These are phyloP conservation scores for Gloeopeniophorella convolvens DNA, from an alignment of 768 basidiomycete genomes.

Conservation along the genomic window DNA sequence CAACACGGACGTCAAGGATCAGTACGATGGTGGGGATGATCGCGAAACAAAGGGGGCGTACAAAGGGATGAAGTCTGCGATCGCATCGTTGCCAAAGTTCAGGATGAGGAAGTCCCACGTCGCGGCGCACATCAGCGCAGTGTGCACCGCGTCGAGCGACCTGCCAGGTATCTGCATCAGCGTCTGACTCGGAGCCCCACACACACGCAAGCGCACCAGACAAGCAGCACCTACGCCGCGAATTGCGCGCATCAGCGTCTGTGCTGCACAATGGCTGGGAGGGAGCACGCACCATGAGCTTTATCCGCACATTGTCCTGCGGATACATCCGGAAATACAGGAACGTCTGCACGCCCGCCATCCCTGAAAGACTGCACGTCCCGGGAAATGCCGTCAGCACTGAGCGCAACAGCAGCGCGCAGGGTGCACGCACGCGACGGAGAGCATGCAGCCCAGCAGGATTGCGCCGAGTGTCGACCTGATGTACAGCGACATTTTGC, in stretches of 20 bases:
- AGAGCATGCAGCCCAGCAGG: constrained; percentile 3
- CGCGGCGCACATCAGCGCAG: constrained; percentile 5
- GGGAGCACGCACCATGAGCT: not conserved
- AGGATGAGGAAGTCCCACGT: constrained; percentile 13
- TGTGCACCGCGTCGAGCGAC: constrained; percentile 5
- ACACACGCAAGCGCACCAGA: no score
- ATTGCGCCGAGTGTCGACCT: constrained; percentile 10
- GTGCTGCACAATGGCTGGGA: no score
- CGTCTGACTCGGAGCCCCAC: not conserved
- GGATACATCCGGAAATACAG: constrained; percentile 12
- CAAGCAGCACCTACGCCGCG: not conserved
- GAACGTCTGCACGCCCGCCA: constrained; percentile 9
- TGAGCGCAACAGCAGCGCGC: no score
- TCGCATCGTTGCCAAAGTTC: constrained; percentile 2
- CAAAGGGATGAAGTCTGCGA: constrained; percentile 2
- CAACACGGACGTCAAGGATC: no score
- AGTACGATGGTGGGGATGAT: not conserved
- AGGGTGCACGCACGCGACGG: not conserved
- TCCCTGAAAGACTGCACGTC: constrained; percentile 5
- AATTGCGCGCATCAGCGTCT: no score
- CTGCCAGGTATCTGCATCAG: not conserved
- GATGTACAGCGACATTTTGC: not conserved
- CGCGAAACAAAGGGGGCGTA: not conserved
- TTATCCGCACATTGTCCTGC: not conserved
- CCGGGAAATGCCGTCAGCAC: not conserved